These are phyloP conservation scores for Saitozyma sp. DNA, from an alignment of 768 basidiomycete species.

Conservation along the genomic window DNA sequence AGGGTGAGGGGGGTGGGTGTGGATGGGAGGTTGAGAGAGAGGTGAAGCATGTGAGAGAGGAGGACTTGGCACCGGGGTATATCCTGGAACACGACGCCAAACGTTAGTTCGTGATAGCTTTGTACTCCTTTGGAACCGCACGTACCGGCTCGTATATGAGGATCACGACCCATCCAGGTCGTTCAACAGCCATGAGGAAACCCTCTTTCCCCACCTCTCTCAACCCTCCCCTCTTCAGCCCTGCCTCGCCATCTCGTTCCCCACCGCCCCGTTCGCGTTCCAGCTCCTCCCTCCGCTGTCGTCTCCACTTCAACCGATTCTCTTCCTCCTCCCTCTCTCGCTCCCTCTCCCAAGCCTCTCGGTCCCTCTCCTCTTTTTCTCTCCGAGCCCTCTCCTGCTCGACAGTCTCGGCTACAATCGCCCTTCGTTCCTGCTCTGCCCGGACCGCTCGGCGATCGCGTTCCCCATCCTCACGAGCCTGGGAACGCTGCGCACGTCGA, in stretches of 20 bases:
- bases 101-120: background rate
- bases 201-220: slow-evolving; percentile 42
- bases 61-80: slow-evolving; percentile 41
- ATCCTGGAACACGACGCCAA: slow-evolving; percentile 26
- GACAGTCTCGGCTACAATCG: slow-evolving; percentile 24
- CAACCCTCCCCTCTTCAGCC: slow-evolving; percentile 25
- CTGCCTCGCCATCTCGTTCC: slow-evolving; percentile 6
- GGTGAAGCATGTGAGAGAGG: slow-evolving; percentile 26
- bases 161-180: slow-evolving; percentile 45
- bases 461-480: background rate
- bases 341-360: slow-evolving; percentile 4
- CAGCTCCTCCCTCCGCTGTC: slow-evolving; percentile 22
- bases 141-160: slow-evolving; percentile 50
- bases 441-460: slow-evolving; percentile 1
- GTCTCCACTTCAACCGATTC: slow-evolving; percentile 3
- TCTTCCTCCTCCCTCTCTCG: slow-evolving; percentile 6
- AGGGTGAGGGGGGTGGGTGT: slow-evolving; percentile 21
- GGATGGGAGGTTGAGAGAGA: slow-evolving; percentile 32
- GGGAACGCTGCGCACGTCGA: slow-evolving; percentile 12
- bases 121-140: background rate
- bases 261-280: slow-evolving; percentile 9
- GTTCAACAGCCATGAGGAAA: slow-evolving; percentile 43
- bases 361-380: background rate
- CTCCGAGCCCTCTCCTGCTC: slow-evolving; percentile 25
- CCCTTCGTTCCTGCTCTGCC: slow-evolving; percentile 13